Conservation (phyloP, 306 rosid genomes). For the Inga laurina region DNA sequence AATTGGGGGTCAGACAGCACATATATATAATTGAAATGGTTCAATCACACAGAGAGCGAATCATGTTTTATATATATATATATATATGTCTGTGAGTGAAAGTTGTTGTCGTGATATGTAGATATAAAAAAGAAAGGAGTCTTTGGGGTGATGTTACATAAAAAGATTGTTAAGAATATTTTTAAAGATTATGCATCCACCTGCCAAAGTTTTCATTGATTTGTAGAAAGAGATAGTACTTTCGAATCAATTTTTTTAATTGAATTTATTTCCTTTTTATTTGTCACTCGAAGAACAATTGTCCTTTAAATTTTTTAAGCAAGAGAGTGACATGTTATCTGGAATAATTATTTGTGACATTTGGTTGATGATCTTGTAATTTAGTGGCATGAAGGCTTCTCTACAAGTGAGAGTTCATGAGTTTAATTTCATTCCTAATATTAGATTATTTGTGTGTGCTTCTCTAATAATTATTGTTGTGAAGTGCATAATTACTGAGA, state of each 20-base stretch:
- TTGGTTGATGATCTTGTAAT: too few relatives aligned
- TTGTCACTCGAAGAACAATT: background rate
- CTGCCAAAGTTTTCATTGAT: background rate
- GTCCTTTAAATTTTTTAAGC: background rate
- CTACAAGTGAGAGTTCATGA: too few relatives aligned
- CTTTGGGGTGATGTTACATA: conserved; percentile 20
- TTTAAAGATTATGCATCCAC: background rate
- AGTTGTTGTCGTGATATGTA: too few relatives aligned
- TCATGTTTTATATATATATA: background rate
- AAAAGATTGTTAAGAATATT: conserved; percentile 5
- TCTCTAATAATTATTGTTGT: too few relatives aligned
- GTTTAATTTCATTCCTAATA: too few relatives aligned
- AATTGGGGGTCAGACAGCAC: background rate
- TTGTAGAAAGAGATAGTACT: background rate
- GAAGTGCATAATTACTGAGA: background rate
- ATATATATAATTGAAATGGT: conserved; percentile 17
- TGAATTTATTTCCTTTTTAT: background rate
- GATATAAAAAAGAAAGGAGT: conserved; percentile 18
- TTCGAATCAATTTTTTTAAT: background rate
- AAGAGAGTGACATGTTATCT: background rate
- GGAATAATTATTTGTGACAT: background rate
- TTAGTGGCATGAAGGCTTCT: too few relatives aligned
- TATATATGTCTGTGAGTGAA: background rate
- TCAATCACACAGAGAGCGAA: background rate
- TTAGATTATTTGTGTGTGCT: too few relatives aligned